These are phyloP conservation scores for Tulasnella sp. DNA, from an alignment of 768 basidiomycete genomes.

Conservation along the genomic window DNA sequence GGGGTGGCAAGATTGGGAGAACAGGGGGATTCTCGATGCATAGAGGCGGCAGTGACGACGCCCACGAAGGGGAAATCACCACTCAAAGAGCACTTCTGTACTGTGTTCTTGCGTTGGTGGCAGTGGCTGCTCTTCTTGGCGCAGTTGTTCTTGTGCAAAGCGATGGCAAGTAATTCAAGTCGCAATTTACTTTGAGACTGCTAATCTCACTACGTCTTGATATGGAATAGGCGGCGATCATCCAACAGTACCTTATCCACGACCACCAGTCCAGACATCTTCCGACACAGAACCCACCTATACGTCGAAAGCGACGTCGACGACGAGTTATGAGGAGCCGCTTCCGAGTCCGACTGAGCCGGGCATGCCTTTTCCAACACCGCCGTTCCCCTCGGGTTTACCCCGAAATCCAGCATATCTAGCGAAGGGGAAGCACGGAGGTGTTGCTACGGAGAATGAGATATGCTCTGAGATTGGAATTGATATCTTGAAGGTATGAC, in stretches of 20 bases:
- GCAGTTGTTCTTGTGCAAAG: conserved; percentile 10
- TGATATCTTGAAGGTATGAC: conserved; percentile 40
- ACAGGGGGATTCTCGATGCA: not conserved
- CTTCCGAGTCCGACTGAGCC: not conserved
- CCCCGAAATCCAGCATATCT: conserved; percentile 46
- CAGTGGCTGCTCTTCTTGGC: conserved; percentile 7
- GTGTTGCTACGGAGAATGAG: conserved; percentile 82
- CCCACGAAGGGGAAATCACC: conserved; percentile 6
- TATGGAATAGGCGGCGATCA: not conserved
- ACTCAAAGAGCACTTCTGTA: conserved; percentile 11
- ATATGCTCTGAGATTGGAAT: conserved; percentile 82
- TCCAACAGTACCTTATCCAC: conserved; percentile 11
- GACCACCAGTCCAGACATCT: conserved; percentile 3
- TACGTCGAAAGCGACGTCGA: not conserved
- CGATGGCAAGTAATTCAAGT: not conserved
- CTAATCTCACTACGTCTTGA: not conserved
- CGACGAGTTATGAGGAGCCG: not conserved
- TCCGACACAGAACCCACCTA: not conserved
- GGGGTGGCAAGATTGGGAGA: conserved; percentile 2
- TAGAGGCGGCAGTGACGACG: not conserved
- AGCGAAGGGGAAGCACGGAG: conserved; percentile 57
- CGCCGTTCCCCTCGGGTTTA: conserved; percentile 11
- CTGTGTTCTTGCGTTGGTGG: conserved; percentile 7
- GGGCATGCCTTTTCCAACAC: not conserved
- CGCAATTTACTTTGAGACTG: not conserved